Conservation (phyloP, 176 grass and related monocot genomes). For the Avena sativa region DNA sequence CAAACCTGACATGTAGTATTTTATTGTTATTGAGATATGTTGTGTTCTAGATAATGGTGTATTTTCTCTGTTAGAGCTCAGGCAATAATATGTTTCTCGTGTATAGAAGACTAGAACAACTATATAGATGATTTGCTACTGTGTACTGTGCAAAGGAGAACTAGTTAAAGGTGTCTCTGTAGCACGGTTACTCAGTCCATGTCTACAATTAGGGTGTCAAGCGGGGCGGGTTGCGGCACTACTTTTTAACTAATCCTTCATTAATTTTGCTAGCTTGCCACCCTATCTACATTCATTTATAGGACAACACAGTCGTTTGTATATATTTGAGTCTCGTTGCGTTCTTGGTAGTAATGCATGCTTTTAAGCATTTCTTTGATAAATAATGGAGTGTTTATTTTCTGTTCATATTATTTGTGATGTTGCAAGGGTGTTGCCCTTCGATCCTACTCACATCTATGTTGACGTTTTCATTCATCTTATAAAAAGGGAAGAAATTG, state of each 20-base stretch:
- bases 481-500: neutral
- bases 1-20: neutral
- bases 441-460: conserved; percentile 30
- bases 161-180: conserved; percentile 14
- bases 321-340: neutral
- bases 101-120: neutral
- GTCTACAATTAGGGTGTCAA: neutral
- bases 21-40: neutral
- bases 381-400: conserved; percentile 22
- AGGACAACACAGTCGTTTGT: neutral
- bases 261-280: too few relatives aligned
- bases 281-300: neutral
- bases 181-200: neutral
- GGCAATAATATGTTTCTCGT: neutral
- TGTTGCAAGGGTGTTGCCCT: conserved; percentile 5
- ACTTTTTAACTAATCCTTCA: too few relatives aligned
- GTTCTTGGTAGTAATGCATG: conserved; percentile 7
- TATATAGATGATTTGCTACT: neutral
- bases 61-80: conserved; percentile 13
- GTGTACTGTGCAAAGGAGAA: too few relatives aligned
- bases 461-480: neutral
- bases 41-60: neutral
- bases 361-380: neutral
- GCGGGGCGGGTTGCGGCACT: too few relatives aligned
- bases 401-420: neutral